Base-by-base conservation (phyloP, 306 rosid genomes). In the Luffa acutangula region DNA sequence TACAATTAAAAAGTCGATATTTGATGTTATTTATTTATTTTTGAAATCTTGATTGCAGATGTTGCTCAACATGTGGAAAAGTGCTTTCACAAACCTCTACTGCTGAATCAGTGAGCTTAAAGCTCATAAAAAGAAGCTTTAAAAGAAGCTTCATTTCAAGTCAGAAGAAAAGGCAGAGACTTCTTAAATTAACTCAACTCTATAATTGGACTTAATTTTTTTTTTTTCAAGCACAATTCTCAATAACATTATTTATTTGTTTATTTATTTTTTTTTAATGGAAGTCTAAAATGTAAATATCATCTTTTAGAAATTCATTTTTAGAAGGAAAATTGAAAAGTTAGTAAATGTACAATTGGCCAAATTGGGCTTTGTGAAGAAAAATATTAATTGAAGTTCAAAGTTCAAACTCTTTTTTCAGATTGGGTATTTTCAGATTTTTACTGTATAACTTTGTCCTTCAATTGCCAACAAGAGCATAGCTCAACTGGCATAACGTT, bases 21-120 rank as follows among this genome's bases (percentile, higher is more conserved):
- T 64, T 36, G 25, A 14, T 15, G 10, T 37, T 37, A 6, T 60
- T 64, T 64, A 7, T 6, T 7, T 15, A 6, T 17, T 66, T n/a
- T 18, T 51, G 7, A 39, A 66, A 69, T 45, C 20, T 11, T 71
- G 42, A 71, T 71, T 21, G 42, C 20, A 71, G 77, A 71, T 71
- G 77, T 25, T 71, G 77, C 57, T 71, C 77, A 43, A 21, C 36
- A 48, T 71, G 77, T 71, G 77, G 77, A 71, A 46, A 71, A 21
- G 77, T 71, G 39, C 56, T 71, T 71, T 14, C 56, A 45, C 20
- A 46, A 21, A 71, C 9, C 1, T 25, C 57, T 20, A 12, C 52
- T 4, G 4, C 37, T 11, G 20, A 70, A 46, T 48, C 41, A 43
- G 10, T 6, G 77, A 43, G 12, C 6, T 25, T 46, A 46, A 45